Percentiles rank a stretch among this genome's conserved stretches.
Conservation (phyloP, 139 green algal genomes). For the Marvania coccoides region DNA sequence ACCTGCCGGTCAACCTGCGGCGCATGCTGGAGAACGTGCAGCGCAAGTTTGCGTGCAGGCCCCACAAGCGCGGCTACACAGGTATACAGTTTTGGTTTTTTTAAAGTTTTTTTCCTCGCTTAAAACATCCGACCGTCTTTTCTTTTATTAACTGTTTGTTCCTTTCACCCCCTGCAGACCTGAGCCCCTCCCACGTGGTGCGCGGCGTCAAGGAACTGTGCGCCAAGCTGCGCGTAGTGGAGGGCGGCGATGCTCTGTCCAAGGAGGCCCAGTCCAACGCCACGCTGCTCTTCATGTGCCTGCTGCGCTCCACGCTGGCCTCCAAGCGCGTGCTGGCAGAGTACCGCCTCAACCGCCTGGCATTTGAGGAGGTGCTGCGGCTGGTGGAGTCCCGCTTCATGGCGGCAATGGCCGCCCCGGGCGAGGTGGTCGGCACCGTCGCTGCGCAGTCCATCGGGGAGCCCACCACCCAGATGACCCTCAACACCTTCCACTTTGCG, state of each 20-base stretch:
- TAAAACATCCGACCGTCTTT: too few relatives aligned
- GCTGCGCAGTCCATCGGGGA: conserved; percentile 96
- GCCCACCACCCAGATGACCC: conserved; percentile 95
- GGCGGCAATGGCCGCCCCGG: conserved; percentile 55
- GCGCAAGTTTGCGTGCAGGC: conserved; percentile 46
- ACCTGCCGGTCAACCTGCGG: conserved; percentile 88
- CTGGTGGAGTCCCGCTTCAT: conserved; percentile 69
- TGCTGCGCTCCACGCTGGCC: conserved; percentile 77
- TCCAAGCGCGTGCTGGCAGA: conserved; percentile 83
- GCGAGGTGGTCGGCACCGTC: conserved; percentile 89
- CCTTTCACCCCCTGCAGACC: too few relatives aligned
- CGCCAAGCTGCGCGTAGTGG: conserved; percentile 59
- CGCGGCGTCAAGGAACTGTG: conserved; percentile 51
- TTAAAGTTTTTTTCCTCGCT: too few relatives aligned
- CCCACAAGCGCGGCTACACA: conserved; percentile 21
- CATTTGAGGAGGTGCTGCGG: conserved; percentile 88
- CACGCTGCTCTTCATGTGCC: conserved; percentile 84
- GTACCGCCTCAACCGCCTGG: conserved; percentile 68
- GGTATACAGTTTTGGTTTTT: neutral
- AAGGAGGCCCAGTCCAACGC: conserved; percentile 92
- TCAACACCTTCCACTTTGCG: conserved; percentile 95
- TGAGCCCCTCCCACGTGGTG: conserved; percentile 60
- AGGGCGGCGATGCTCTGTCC: conserved; percentile 71
- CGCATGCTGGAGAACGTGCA: conserved; percentile 94
- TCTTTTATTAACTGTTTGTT: too few relatives aligned